A percentile compares a stretch with the other conserved stretches of the same genome.
Evolutionary conservation across 352 stramenopile species (phyloP).

Genomic region (Phytophthora tubulina): DNA sequence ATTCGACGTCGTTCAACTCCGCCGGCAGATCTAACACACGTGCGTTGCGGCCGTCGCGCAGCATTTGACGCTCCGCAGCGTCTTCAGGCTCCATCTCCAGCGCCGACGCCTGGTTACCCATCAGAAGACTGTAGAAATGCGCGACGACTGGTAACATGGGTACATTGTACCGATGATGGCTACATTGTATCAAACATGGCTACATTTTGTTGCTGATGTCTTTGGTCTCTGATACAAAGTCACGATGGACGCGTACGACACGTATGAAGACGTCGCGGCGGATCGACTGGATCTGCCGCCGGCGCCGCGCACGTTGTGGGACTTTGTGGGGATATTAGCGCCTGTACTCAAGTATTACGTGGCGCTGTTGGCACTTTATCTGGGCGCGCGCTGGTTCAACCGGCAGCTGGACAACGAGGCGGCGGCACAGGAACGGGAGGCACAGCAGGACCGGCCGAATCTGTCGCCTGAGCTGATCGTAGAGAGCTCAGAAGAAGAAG

Average conservation of each 20-base stretch:
- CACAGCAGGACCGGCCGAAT: constrained; percentile 40
- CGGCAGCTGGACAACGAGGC: constrained; percentile 63
- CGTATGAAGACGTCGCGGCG: neutral
- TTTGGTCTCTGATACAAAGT: constrained; percentile 4
- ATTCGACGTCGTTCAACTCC: constrained; percentile 5
- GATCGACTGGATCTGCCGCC: constrained; percentile 39
- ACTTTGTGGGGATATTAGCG: constrained; percentile 60
- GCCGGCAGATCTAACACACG: constrained; percentile 29
- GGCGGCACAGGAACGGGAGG: constrained; percentile 50
- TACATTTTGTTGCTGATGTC: neutral
- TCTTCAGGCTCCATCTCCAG: constrained; percentile 14
- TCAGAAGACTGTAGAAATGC: constrained; percentile 28
- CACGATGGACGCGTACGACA: constrained; percentile 17
- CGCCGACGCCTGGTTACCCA: constrained; percentile 41
- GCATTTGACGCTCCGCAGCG: constrained; percentile 7
- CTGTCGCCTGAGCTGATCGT: constrained; percentile 64
- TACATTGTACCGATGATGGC: constrained; percentile 1
- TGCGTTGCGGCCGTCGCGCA: constrained; percentile 24
- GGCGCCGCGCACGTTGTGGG: constrained; percentile 57
- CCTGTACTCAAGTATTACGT: constrained; percentile 87
- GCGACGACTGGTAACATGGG: constrained; percentile 13
- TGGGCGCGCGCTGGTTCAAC: constrained; percentile 70
- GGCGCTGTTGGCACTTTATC: constrained; percentile 67
- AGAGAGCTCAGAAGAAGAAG: constrained; percentile 60
- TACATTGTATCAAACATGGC: neutral